phyloP scores from a whole-genome alignment of 345 rosid genomes.

The Crucihimalaya himalaica region DNA sequence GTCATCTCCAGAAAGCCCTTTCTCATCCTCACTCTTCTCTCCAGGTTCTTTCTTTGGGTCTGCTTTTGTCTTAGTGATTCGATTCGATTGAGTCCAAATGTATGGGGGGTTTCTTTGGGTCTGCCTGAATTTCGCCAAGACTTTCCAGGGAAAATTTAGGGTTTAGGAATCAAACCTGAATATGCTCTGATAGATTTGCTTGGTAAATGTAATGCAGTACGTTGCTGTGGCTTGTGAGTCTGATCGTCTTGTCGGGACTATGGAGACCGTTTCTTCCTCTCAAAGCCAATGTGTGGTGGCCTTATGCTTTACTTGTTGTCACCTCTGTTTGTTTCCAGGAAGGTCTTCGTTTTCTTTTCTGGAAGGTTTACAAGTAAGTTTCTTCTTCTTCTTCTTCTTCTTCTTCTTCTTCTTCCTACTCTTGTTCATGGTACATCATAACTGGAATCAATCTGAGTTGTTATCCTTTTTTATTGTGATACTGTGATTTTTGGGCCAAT shows the following conservation, averaged over 20 bases:
- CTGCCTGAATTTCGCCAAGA: neutral
- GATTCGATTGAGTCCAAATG: neutral
- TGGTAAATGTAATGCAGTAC: conserved; percentile 52
- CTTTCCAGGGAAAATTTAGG: neutral
- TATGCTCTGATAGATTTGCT: conserved; percentile 21
- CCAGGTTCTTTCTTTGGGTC: conserved; percentile 54
- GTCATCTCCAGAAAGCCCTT: conserved; percentile 93
- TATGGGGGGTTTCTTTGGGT: neutral
- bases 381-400: neutral
- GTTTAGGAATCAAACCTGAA: conserved; percentile 12
- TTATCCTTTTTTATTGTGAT: conserved; percentile 12
- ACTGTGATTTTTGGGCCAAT: neutral
- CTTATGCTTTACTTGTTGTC: conserved; percentile 71
- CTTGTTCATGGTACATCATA: neutral
- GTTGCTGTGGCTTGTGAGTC: conserved; percentile 87
- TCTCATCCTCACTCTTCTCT: conserved; percentile 89
- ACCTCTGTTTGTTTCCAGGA: conserved; percentile 85
- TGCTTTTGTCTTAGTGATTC: neutral
- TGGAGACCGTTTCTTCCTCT: conserved; percentile 97
- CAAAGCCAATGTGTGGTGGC: conserved; percentile 73
- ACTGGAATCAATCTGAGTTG: neutral
- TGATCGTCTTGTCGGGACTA: conserved; percentile 75
- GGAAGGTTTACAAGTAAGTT: conserved; percentile 81
- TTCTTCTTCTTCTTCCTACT: neutral
- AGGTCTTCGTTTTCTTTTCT: conserved; percentile 84